Evolutionary conservation across 257 asterid genomes (phyloP).

Genomic region (Nicotiana attenuata): DNA sequence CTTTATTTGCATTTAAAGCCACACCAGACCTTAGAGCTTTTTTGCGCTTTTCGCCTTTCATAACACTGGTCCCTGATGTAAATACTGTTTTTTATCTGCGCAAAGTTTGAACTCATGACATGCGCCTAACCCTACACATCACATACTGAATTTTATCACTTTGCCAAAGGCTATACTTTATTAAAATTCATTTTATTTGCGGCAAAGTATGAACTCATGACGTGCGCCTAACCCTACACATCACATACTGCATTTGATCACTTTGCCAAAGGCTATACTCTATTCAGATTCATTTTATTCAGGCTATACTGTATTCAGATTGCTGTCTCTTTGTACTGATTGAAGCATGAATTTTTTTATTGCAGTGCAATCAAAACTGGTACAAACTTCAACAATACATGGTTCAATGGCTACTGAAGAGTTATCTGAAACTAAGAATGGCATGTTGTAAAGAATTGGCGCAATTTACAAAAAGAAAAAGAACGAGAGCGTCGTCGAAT

Average conservation of each 20-base stretch:
- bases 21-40: no score
- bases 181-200: background rate
- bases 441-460: constrained; percentile 16
- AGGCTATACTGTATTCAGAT: background rate
- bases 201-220: background rate
- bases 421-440: constrained; percentile 14
- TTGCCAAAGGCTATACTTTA: background rate
- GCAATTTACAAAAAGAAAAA: constrained; percentile 21
- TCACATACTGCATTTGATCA: background rate
- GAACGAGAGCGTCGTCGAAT: constrained; percentile 37
- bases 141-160: no score
- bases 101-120: background rate
- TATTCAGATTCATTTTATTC: background rate
- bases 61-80: no score
- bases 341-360: background rate
- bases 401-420: constrained; percentile 24
- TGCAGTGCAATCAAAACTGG: background rate
- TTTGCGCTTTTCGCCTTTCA: no score
- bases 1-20: no score
- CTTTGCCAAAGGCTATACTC: background rate
- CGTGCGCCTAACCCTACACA: background rate
- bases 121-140: background rate
- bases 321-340: background rate
- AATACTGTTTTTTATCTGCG: no score
- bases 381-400: background rate